Evolutionary conservation across 495 filamentous ascomycete species (phyloP).

Genomic region (Neurospora cerealis): DNA sequence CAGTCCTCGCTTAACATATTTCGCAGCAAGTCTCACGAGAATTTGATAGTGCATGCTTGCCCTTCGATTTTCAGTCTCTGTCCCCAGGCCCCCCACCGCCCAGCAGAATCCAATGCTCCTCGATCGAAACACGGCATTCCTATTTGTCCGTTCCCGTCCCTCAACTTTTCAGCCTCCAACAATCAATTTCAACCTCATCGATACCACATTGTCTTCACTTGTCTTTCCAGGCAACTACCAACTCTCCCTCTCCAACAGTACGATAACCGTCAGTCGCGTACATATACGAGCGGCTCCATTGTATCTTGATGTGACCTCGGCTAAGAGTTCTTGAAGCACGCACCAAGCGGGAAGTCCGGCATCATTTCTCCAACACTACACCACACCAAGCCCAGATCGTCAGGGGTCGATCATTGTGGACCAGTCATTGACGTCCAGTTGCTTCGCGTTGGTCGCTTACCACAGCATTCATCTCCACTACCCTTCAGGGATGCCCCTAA

Average conservation of each 20-base stretch:
- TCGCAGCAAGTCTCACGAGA: not conserved
- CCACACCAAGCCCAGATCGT: not conserved
- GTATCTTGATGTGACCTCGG: not conserved
- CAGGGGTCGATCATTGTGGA: not conserved
- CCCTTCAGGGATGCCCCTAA: not conserved
- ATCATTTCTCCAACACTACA: not conserved
- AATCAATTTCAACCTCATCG: not conserved
- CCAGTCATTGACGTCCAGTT: not conserved
- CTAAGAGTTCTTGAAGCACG: not conserved
- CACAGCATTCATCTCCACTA: not conserved
- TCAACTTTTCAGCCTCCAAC: not conserved
- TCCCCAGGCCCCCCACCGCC: not conserved
- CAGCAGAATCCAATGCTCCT: too few relatives aligned
- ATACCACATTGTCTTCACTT: not conserved
- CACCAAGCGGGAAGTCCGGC: not conserved
- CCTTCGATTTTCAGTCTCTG: not conserved
- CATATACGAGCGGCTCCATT: not conserved
- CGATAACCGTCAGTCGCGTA: not conserved
- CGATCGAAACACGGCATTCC: not conserved
- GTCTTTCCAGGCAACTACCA: not conserved
- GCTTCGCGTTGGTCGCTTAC: not conserved
- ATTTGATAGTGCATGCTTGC: not conserved
- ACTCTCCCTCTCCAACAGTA: not conserved
- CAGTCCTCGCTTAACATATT: not conserved
- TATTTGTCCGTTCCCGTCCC: not conserved